These are phyloP conservation scores for Fagopyrum esculentum DNA, from an alignment of 148 eudicot genomes.

Conservation along the genomic window DNA sequence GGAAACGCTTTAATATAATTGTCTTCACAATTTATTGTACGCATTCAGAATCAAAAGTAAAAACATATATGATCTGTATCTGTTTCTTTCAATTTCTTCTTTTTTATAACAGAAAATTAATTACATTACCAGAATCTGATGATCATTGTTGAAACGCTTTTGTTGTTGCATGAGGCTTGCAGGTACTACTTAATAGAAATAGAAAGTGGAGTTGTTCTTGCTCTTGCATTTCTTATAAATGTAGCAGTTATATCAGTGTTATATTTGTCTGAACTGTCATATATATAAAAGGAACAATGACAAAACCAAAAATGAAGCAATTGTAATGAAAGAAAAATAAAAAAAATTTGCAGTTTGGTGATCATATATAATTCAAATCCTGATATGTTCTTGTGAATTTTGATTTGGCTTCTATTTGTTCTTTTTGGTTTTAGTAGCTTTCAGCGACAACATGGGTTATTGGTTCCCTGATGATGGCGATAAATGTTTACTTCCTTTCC, in stretches of 20 bases:
- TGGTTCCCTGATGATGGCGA: slow-evolving; percentile 79
- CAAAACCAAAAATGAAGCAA: neutral
- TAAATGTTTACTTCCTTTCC: slow-evolving; percentile 73
- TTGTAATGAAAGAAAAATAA: too few species aligned
- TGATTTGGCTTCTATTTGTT: neutral
- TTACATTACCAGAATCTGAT: neutral
- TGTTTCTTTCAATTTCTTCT: neutral
- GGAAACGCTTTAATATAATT: too few species aligned
- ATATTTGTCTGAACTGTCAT: too few species aligned
- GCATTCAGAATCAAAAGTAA: too few species aligned
- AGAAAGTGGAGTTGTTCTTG: slow-evolving; percentile 85
- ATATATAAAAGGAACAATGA: neutral
- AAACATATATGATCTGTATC: too few species aligned
- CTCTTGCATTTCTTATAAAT: slow-evolving; percentile 83
- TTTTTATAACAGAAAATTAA: neutral
- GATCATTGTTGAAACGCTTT: neutral
- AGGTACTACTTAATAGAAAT: slow-evolving; percentile 81
- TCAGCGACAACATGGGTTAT: slow-evolving; percentile 84
- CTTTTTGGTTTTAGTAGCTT: slow-evolving; percentile 32
- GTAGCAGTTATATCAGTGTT: slow-evolving; percentile 62
- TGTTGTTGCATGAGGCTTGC: slow-evolving; percentile 75
- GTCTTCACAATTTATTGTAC: too few species aligned
- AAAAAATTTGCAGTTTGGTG: neutral
- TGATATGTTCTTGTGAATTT: too few species aligned
- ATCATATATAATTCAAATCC: too few species aligned